phyloP scores from a whole-genome alignment of 345 rosid genomes.

The Melaleuca quinquenervia region DNA sequence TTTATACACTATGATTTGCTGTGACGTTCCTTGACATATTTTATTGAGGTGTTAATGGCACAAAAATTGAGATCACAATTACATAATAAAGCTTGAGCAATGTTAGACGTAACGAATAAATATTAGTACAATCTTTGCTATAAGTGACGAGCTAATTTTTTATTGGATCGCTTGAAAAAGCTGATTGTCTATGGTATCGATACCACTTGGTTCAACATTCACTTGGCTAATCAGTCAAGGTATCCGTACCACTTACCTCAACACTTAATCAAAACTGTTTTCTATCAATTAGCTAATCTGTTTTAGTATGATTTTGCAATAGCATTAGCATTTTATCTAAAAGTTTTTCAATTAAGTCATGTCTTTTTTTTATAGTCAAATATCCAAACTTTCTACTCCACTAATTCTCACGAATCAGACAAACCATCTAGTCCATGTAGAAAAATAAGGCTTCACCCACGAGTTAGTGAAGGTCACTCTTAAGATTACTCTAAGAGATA shows the following conservation, averaged over 20 bases:
- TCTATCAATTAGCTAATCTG: not conserved
- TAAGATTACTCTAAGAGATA: not conserved
- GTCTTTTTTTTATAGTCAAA: not conserved
- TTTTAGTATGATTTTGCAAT: not conserved
- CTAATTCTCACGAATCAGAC: not conserved
- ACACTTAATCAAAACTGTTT: not conserved
- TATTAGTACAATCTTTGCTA: not conserved
- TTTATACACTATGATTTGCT: not conserved
- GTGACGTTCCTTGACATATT: not conserved
- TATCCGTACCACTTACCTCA: not conserved
- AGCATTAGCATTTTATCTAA: not conserved
- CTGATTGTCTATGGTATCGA: not conserved
- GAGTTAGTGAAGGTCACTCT: not conserved
- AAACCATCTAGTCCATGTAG: not conserved
- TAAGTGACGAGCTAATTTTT: not conserved
- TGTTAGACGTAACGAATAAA: not conserved
- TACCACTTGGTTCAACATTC: not conserved
- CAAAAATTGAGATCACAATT: not conserved
- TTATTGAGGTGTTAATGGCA: not conserved
- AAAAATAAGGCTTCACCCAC: not conserved
- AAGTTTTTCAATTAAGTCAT: not conserved
- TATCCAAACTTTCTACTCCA: not conserved
- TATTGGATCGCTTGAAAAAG: not conserved
- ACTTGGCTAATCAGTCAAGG: not conserved
- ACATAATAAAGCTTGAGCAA: not conserved